Base-by-base conservation (phyloP, 2,329 filamentous ascomycete species). In the Lasiodiplodia theobromae region DNA sequence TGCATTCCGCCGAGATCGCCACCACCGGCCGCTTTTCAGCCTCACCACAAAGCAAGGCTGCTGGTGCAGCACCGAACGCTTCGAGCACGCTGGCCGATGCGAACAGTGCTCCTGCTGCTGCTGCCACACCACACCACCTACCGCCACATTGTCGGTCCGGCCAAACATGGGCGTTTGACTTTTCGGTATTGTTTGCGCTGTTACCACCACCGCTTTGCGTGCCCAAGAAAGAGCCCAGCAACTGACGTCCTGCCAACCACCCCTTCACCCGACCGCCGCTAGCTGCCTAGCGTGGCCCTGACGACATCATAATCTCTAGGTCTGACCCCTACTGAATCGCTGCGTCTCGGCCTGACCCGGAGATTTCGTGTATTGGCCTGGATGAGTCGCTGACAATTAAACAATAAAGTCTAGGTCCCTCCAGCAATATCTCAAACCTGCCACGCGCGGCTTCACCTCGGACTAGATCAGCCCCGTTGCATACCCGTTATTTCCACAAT, bases 91-190 rank as follows among this genome's bases (percentile, higher is more conserved):
- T 60, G 67, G 2, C 49, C 18, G 16, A 16, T n/a, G 44, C 25
- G 47, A 54, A 51, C 51, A 66, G 60, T 64, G 60, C 60, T 64
- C 6, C 60, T 37, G 44, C 44, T 47, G 44, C 44, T 21, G 44
- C 44, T 47, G 44, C 44, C 44, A 21, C 44, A 47, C 28, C 28
- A 28, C 28, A 28, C 28, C 28, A 28, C n/a, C 47, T 21, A n/a
- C 47, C 64, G 67, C 71, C n/a, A 70, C 71, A n/a, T 73, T 21
- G 18, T n/a, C 76, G 62, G 91, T 93, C 75, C 85, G 89, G 67
- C 80, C 93, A 72, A 91, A 94, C 73, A 91, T 94, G 40, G 92
- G 91, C 8, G 88, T 94, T 8, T 44, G 44, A 21, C 18, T 6
- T 21, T n/a, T 47, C 44, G 44, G 44, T 16, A 3, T n/a, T 47